phyloP scores from a whole-genome alignment of 208 protist species.

The Trypanosoma caninum region DNA sequence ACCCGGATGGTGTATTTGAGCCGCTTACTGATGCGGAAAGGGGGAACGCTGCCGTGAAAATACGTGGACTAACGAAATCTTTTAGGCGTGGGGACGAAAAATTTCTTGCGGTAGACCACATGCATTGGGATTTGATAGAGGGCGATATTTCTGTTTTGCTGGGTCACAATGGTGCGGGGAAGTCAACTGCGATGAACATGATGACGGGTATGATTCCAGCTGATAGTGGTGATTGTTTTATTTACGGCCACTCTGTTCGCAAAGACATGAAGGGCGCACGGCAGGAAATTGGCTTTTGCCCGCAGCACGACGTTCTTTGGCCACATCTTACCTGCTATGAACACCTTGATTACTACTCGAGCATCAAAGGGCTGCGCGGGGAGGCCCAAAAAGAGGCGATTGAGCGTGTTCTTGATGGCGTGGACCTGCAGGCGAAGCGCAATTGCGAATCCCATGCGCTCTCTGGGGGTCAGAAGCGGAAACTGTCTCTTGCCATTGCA shows the following conservation, averaged over 20 bases:
- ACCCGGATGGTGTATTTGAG: conserved; percentile 25
- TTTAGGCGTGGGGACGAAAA: conserved; percentile 10
- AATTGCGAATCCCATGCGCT: conserved; percentile 35
- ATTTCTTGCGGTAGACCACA: conserved; percentile 71
- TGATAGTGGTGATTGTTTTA: conserved; percentile 66
- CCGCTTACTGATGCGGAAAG: neutral
- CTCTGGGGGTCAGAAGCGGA: conserved; percentile 86
- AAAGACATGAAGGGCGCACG: conserved; percentile 42
- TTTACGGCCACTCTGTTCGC: conserved; percentile 69
- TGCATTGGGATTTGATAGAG: conserved; percentile 42
- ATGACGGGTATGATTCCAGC: conserved; percentile 80
- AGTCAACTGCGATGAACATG: conserved; percentile 80
- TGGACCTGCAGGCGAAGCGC: conserved; percentile 63
- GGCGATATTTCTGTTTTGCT: conserved; percentile 70
- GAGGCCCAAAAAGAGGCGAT: conserved; percentile 27
- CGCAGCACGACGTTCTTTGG: conserved; percentile 96
- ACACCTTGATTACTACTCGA: conserved; percentile 85
- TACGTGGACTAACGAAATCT: conserved; percentile 11
- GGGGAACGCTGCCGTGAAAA: neutral
- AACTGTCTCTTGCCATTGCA: conserved; percentile 78
- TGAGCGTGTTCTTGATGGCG: conserved; percentile 34
- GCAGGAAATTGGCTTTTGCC: conserved; percentile 91
- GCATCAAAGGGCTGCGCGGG: conserved; percentile 78
- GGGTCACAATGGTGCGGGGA: conserved; percentile 80
- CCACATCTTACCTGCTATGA: conserved; percentile 85